Conservation (phyloP, 768 basidiomycete species). For the Pleurotus pulmonarius region DNA sequence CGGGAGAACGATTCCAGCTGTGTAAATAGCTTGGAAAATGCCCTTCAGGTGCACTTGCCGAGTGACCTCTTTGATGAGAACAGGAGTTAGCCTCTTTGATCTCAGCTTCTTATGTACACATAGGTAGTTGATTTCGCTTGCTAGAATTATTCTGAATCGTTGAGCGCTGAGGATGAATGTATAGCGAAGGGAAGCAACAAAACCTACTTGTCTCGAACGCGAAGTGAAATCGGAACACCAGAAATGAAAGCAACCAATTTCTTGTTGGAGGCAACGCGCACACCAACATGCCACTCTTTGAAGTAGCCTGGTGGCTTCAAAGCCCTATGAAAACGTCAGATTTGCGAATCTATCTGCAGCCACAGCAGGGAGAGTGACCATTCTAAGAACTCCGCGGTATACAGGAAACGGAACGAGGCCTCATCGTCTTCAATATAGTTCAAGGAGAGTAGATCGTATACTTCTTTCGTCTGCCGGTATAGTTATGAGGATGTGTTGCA, state of each 20-base stretch:
- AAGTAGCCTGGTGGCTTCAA: conserved; percentile 90
- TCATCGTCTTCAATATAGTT: conserved; percentile 98
- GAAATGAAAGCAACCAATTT: conserved; percentile 97
- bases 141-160: conserved; percentile 51
- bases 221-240: conserved; percentile 82
- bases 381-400: conserved; percentile 88
- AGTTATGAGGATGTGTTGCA: too few relatives aligned
- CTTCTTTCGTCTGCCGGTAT: conserved; percentile 71
- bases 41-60: conserved; percentile 86
- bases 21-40: conserved; percentile 97
- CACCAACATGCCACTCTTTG: conserved; percentile 95
- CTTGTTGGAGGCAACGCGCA: conserved; percentile 84
- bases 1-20: conserved; percentile 88
- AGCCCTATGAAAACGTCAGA: conserved; percentile 54
- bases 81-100: conserved; percentile 90
- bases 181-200: neutral
- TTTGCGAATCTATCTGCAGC: neutral
- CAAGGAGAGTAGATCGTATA: conserved; percentile 85
- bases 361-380: conserved; percentile 51
- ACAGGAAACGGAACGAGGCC: conserved; percentile 95
- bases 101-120: conserved; percentile 97
- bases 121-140: conserved; percentile 95
- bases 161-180: neutral
- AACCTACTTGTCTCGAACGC: conserved; percentile 80
- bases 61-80: conserved; percentile 97